These are phyloP conservation scores for Pleurotus ostreatus DNA, from an alignment of 768 basidiomycete species.

Conservation along the genomic window DNA sequence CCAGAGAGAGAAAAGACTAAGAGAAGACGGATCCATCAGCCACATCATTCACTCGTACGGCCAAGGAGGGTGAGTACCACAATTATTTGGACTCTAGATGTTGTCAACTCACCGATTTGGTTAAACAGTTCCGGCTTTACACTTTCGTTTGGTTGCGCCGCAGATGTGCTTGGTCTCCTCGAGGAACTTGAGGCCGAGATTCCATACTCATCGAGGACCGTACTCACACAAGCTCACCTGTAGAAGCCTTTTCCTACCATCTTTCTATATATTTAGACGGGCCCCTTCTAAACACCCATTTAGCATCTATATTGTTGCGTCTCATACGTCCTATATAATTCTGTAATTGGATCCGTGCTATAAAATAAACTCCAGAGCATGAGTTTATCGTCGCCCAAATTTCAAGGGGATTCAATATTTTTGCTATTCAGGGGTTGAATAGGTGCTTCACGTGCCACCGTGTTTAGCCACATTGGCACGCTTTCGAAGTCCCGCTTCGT, in stretches of 20 bases:
- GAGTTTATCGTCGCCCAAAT: too few relatives aligned
- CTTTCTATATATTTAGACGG: not conserved
- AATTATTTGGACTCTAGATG: not conserved
- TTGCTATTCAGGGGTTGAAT: too few relatives aligned
- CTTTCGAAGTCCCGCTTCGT: too few relatives aligned
- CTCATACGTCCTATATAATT: too few relatives aligned
- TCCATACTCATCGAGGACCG: conserved; percentile 1
- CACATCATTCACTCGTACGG: conserved; percentile 23
- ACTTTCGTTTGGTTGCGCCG: conserved; percentile 22
- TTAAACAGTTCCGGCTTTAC: conserved; percentile 15
- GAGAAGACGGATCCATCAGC: conserved; percentile 9
- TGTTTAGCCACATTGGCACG: too few relatives aligned
- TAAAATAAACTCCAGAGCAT: too few relatives aligned
- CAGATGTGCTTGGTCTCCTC: conserved; percentile 14
- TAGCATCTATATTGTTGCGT: too few relatives aligned
- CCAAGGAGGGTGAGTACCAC: conserved; percentile 17
- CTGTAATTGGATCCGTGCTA: too few relatives aligned
- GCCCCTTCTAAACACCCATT: too few relatives aligned
- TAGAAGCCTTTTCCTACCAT: not conserved
- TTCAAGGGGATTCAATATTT: too few relatives aligned
- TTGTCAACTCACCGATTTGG: not conserved
- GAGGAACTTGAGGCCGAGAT: conserved; percentile 11
- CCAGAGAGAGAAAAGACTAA: conserved; percentile 19
- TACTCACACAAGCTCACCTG: not conserved
- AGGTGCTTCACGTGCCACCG: too few relatives aligned